A percentile compares a stretch with the other conserved stretches of the same genome.
These are phyloP conservation scores for Russula sp. DNA, from an alignment of 768 basidiomycete genomes.

Conservation along the genomic window DNA sequence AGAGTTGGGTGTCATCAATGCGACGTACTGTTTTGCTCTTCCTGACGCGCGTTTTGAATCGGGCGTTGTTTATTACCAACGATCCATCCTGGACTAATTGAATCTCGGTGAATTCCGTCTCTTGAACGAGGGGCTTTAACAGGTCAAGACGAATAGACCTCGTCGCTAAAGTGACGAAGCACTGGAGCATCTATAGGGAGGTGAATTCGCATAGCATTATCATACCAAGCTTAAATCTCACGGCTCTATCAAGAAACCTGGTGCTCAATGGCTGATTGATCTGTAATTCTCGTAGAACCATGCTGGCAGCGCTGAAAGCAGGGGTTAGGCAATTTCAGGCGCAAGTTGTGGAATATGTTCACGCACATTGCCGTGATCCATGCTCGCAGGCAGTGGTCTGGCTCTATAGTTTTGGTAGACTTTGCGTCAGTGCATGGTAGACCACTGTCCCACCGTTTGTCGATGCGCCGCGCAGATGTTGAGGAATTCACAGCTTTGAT, in stretches of 20 bases:
- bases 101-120: conserved; percentile 5
- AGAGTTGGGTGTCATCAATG: too few relatives aligned
- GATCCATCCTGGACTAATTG: not conserved
- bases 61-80: conserved; percentile 1
- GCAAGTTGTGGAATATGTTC: not conserved
- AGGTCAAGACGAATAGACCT: not conserved
- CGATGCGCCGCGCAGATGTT: not conserved
- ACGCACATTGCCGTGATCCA: conserved; percentile 22
- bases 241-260: not conserved
- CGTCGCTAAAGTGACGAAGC: not conserved
- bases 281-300: not conserved
- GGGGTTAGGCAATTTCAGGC: not conserved
- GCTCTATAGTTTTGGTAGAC: not conserved
- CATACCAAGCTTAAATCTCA: not conserved
- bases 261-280: not conserved
- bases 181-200: not conserved
- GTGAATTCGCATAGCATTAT: not conserved
- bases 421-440: not conserved
- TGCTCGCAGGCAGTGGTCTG: conserved; percentile 4
- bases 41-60: conserved; percentile 16
- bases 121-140: not conserved
- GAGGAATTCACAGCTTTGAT: not conserved
- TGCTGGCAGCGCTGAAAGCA: not conserved
- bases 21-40: not conserved
- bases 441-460: conserved; percentile 10